A percentile compares a stretch with the other conserved stretches of the same genome.
phyloP scores from a whole-genome alignment of 2,329 filamentous ascomycete species.

The Exophiala viscosa region DNA sequence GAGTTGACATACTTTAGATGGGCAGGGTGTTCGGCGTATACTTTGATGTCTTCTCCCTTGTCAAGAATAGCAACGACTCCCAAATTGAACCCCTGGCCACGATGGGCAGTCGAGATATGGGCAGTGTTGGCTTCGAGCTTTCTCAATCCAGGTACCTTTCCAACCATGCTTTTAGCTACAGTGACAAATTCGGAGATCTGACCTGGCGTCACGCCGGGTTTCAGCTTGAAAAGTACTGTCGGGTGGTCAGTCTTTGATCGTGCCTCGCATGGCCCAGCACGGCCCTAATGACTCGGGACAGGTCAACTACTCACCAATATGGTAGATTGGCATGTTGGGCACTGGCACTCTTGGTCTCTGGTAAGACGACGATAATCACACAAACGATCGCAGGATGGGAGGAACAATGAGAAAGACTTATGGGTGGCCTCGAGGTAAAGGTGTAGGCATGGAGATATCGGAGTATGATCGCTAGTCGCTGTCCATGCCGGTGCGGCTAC shows the following conservation, averaged over 20 bases:
- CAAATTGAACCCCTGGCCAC: slow-evolving; percentile 45
- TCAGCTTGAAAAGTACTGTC: slow-evolving; percentile 43
- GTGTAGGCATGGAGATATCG: no score
- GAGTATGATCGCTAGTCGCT: no score
- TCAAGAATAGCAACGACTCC: slow-evolving; percentile 47
- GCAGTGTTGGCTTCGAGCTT: slow-evolving; percentile 38
- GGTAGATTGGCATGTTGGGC: slow-evolving; percentile 38
- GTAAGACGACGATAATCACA: neutral
- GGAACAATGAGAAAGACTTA: neutral
- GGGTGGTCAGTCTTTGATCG: slow-evolving; percentile 2
- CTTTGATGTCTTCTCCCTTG: slow-evolving; percentile 39
- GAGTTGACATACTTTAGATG: slow-evolving; percentile 41
- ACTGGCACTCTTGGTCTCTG: neutral
- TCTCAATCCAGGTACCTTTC: slow-evolving; percentile 39
- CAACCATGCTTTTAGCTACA: slow-evolving; percentile 38
- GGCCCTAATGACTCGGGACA: neutral
- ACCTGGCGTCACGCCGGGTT: slow-evolving; percentile 35
- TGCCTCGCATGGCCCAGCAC: neutral
- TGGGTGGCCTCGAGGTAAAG: no score
- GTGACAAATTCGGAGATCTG: slow-evolving; percentile 34
- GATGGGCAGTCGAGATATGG: slow-evolving; percentile 38
- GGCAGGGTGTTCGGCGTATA: slow-evolving; percentile 45
- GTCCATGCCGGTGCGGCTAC: no score
- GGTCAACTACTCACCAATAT: slow-evolving; percentile 34
- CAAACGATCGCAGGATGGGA: neutral